phyloP scores from a whole-genome alignment of 257 asterid species.

The Nicotiana otophora region DNA sequence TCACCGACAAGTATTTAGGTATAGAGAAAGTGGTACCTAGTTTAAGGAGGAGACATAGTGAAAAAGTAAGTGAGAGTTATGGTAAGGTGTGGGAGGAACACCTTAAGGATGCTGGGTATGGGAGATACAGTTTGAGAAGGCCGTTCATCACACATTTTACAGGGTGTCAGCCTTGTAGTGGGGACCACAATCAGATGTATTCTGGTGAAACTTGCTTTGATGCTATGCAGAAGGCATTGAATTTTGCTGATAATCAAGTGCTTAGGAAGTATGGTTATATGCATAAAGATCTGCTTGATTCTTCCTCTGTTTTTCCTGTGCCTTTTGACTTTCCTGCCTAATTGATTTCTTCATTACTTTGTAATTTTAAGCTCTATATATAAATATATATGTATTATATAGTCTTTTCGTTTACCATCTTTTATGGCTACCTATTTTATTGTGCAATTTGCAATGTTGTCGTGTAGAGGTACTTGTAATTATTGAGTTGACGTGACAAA shows the following conservation, averaged over 20 bases:
- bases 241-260: conserved; percentile 93
- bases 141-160: conserved; percentile 97
- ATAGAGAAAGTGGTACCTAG: conserved; percentile 39
- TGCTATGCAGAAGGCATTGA: conserved; percentile 71
- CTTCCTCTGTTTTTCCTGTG: conserved; percentile 56
- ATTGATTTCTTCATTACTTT: neutral
- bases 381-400: neutral
- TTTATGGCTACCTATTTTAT: neutral
- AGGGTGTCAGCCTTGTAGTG: conserved; percentile 98
- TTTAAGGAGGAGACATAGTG: conserved; percentile 72
- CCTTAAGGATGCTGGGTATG: conserved; percentile 67
- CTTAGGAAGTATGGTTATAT: conserved; percentile 65
- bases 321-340: conserved; percentile 75
- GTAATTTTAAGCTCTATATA: neutral
- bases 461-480: neutral
- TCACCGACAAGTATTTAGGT: conserved; percentile 37
- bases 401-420: neutral
- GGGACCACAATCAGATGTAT: conserved; percentile 77
- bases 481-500: neutral
- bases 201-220: conserved; percentile 70
- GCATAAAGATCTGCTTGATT: conserved; percentile 60
- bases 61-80: conserved; percentile 59
- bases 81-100: conserved; percentile 61
- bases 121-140: conserved; percentile 69
- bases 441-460: neutral